Base-by-base conservation (phyloP, 2,329 filamentous ascomycete genomes). In the Aschersonia sp. region DNA sequence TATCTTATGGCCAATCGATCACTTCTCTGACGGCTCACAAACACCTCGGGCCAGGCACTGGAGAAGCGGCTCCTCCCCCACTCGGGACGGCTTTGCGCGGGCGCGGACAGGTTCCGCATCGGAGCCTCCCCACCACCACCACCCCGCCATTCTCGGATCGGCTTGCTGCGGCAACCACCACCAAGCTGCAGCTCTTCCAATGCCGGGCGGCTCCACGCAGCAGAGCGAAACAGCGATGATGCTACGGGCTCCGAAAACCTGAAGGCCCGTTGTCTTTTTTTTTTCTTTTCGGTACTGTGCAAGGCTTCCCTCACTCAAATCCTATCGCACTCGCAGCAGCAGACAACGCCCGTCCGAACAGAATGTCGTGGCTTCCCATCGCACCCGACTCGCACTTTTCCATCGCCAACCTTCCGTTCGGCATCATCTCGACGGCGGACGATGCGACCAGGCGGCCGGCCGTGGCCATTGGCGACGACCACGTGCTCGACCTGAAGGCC, bases 371-470 rank as follows among this genome's bases (percentile, higher is more conserved):
- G 59, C 52, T 61, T 32, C 32, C 51, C 42, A 54, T 61, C 48
- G 44, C 55, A 14, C 48, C 53, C 8, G 50, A 52, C 29, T 56
- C 54, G 11, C 55, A 57, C 56, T 89, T 89, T 65, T 87, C 84
- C 7, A 67, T 90, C 46, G 78, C 81, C 57, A 92, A 92, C 60
- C 82, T 92, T 47, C 86, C 86, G 1, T 90, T 90, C 58, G 86
- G 86, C 57, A 80, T 92, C 67, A 85, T 92, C 59, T 83, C 79
- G 32, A 83, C 82, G 1, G 53, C 70, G 3, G 62, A 69, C 5
- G 70, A 76, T 49, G 56, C 70, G 9, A 70, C 70, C 30, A 82
- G 72, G 2, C 79, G 80, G 31, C 73, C 79, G 8, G 85, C 83
- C 11, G 66, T 85, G 50, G 84, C 84, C 8, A 83, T 92, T 55